Evolutionary conservation across 768 basidiomycete genomes (phyloP).

Genomic region (Suillus plorans): DNA sequence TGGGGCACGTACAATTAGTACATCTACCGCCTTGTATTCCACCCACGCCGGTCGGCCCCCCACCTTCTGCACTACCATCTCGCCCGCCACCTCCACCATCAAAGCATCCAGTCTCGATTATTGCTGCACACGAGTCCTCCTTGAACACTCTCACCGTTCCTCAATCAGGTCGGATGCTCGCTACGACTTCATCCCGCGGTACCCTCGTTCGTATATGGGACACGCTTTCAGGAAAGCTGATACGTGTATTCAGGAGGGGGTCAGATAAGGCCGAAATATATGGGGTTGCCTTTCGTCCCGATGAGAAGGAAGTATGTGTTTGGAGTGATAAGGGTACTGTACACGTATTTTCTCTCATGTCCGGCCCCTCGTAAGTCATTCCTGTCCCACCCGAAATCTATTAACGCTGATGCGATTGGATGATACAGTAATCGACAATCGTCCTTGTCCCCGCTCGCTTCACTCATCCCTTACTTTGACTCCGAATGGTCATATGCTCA

Average conservation of each 20-base stretch:
- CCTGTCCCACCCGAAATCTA: constrained; percentile 5
- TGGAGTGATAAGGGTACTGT: constrained; percentile 97
- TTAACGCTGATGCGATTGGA: constrained; percentile 9
- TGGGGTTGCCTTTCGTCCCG: constrained; percentile 83
- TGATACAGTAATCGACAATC: constrained; percentile 78
- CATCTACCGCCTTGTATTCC: constrained; percentile 80
- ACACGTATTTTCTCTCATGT: constrained; percentile 79
- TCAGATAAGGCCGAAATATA: constrained; percentile 91
- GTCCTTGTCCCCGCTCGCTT: constrained; percentile 74
- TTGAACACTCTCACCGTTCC: constrained; percentile 78
- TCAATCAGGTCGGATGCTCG: constrained; percentile 74
- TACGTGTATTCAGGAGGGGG: constrained; percentile 81
- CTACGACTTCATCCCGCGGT: constrained; percentile 81
- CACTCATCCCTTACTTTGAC: constrained; percentile 85
- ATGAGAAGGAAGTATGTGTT: constrained; percentile 84
- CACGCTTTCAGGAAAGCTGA: constrained; percentile 63
- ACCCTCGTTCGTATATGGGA: constrained; percentile 91
- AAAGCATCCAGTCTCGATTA: constrained; percentile 74
- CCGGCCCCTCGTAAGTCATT: constrained; percentile 61
- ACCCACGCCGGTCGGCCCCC: constrained; percentile 56
- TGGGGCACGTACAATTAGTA: constrained; percentile 85
- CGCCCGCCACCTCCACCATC: constrained; percentile 56
- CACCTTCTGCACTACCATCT: constrained; percentile 48
- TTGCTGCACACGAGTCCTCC: constrained; percentile 79
- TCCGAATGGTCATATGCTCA: constrained; percentile 98